Evolutionary conservation across 208 protist genomes (phyloP), one percentile per base, ranked within the genome.

Genomic region (Leishmania tropica): DNA sequence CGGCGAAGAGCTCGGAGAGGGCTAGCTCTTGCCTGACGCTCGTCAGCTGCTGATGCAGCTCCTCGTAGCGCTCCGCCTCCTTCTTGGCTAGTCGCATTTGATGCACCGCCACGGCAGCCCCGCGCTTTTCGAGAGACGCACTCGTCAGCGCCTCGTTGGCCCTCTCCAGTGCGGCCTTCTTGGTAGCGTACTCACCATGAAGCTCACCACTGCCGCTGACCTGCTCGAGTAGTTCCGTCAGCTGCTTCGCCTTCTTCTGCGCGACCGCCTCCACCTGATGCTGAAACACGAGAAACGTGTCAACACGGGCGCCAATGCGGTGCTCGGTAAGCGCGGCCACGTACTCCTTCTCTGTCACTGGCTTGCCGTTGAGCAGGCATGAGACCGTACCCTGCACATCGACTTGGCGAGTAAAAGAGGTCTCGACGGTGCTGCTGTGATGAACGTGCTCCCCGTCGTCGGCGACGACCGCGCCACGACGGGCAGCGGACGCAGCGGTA

Each of bases 181-280:
- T 81, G 2, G 73, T 60, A 15, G 99, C 92, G 88, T 99, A 99
- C 81, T 99, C 98, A 0, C 79, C 65, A 56, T 94, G 92, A 2
- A 99, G 91, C 40, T 98, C 94, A 8, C 76, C 95, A 64, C 97
- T 99, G 35, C 98, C 97, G 84, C 93, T 98, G 35, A 99, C 92
- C 53, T 97, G 81, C 84, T 99, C 99, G 17, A 99, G 90, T n/a
- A 99, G 81, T 51, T 94, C 90, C 10, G 99, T 99, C 28, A 99
- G 89, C 78, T 99, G 95, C 74, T 95, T 93, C 31, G 98, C 94
- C 48, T 88, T 95, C 79, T 99, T 99, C n/a, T 94, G 90, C 6
- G 98, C 98, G 6, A 99, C 89, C 3, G 84, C 87, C 71, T 99
- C 95, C 10, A 99, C 98, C 80, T 99, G 98, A 81, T 99, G 98